Evolutionary conservation across 148 eudicot species (phyloP).

Genomic region (Camellia granthamiana): DNA sequence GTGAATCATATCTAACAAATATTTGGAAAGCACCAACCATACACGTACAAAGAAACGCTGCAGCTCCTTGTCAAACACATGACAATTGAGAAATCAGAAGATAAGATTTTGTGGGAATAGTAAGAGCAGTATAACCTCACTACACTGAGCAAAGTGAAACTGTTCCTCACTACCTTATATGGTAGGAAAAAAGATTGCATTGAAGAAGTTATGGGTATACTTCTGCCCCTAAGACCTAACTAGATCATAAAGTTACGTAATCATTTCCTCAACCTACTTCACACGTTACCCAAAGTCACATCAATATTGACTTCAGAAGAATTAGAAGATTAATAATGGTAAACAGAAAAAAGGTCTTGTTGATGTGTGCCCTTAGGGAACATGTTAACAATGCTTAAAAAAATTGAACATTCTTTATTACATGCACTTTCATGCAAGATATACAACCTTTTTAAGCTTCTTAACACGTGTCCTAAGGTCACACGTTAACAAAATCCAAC

Average conservation of each 20-base stretch:
- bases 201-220: not conserved
- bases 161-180: not conserved
- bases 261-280: not conserved
- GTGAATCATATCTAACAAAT: not conserved
- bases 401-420: no score
- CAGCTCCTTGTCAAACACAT: not conserved
- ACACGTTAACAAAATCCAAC: no score
- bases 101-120: no score
- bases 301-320: not conserved
- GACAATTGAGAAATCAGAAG: no score
- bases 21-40: not conserved
- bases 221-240: not conserved
- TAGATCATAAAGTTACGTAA: not conserved
- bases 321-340: not conserved
- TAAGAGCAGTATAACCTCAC: not conserved
- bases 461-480: no score
- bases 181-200: not conserved
- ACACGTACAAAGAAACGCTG: not conserved
- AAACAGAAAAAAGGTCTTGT: no score
- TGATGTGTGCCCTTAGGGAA: no score
- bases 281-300: not conserved
- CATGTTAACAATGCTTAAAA: no score
- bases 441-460: no score
- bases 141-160: not conserved
- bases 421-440: no score